Conservation (phyloP, 768 basidiomycete species). For the Rhizopogon vulgaris region DNA sequence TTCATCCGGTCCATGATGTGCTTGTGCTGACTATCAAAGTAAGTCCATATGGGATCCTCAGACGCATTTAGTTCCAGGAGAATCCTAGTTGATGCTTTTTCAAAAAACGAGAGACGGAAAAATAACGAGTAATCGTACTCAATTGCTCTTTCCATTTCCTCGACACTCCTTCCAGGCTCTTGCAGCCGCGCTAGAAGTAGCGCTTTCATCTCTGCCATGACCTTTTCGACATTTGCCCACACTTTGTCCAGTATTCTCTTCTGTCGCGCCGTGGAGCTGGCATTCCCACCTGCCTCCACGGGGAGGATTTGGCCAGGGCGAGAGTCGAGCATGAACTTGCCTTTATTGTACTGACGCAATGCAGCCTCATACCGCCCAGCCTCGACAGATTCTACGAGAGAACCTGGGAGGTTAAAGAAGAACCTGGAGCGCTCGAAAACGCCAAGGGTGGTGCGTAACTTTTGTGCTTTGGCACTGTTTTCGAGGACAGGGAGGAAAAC, state of each 20-base stretch:
- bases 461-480: slow-evolving; percentile 90
- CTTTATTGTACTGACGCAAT: slow-evolving; percentile 95
- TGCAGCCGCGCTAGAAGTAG: slow-evolving; percentile 73
- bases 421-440: slow-evolving; percentile 97
- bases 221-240: slow-evolving; percentile 91
- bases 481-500: slow-evolving; percentile 95
- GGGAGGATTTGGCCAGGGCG: slow-evolving; percentile 84
- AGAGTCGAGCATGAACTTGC: slow-evolving; percentile 82
- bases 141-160: slow-evolving; percentile 95
- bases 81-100: slow-evolving; percentile 46
- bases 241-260: slow-evolving; percentile 93
- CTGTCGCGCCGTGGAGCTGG: slow-evolving; percentile 67
- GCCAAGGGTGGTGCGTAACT: slow-evolving; percentile 85
- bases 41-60: slow-evolving; percentile 94
- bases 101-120: neutral
- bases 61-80: slow-evolving; percentile 78
- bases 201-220: slow-evolving; percentile 86
- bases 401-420: slow-evolving; percentile 96
- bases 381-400: slow-evolving; percentile 83
- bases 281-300: slow-evolving; percentile 54
- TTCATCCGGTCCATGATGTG: slow-evolving; percentile 79
- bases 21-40: slow-evolving; percentile 89
- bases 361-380: slow-evolving; percentile 91
- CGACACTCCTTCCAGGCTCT: slow-evolving; percentile 72
- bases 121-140: slow-evolving; percentile 51